Evolutionary conservation across 202 grass and related monocot species (phyloP), one percentile per base, ranked within the genome.

Genomic region (Alloteropsis angusta): DNA sequence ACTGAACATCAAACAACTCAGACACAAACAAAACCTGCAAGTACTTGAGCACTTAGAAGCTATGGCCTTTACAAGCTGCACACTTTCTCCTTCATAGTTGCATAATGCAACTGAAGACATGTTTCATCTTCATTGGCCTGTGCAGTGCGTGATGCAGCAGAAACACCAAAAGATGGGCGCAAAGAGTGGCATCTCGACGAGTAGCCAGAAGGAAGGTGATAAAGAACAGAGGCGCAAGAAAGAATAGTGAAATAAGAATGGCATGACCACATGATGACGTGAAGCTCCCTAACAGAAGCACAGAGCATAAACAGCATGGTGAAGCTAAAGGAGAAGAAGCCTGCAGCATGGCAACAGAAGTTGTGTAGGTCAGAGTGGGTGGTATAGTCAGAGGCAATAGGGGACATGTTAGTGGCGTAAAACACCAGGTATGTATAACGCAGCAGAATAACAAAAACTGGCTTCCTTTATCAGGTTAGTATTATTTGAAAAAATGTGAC

Each of bases 1-100:
- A 85, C 16, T 60, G 16, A 80, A 85, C 56, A 55, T 30, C 48
- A 85, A 77, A 66, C 4, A 66, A 9, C 18, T 32, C 19, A 13
- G 21, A 59, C 26, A 72, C 30, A 66, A 10, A 44, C 42, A 23
- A 46, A 44, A 84, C 43, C 65, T 49, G 54, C 54, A 60, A 60
- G 41, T 60, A 71, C 8, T 50, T 71, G 54, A 71, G 7, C 34
- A 57, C 55, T 26, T 81, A 18, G 43, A 43, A 47, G 30, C 2
- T 71, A 7, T 69, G 54, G 39, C 18, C 43, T 22, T 16, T 36
- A 42, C n/a, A n/a, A n/a, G n/a, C n/a, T n/a, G n/a, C n/a, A n/a
- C n/a, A n/a, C n/a, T n/a, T n/a, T n/a, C n/a, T n/a, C n/a, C 57
- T 44, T 17, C 42, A 57, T 17, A 22, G 38, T 57, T 71, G 13